Conservation (phyloP, 1,284 basidiomycete species). For the Ustilago trichophora region DNA sequence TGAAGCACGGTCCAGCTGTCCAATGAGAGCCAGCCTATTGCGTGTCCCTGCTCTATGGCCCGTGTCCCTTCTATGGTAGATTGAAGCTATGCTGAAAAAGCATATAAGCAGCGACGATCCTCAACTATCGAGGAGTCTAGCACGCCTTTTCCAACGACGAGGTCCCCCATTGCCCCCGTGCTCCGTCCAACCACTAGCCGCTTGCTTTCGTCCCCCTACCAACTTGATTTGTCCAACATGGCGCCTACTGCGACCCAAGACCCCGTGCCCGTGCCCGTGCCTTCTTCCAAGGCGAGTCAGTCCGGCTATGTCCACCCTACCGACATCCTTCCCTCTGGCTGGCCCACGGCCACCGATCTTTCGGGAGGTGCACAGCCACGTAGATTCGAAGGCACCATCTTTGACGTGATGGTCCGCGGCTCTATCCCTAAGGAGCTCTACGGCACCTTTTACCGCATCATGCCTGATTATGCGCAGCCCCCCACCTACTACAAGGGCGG, state of each 20-base stretch:
- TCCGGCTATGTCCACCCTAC: constrained; percentile 26
- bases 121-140: no score
- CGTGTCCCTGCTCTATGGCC: no score
- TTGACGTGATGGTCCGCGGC: constrained; percentile 23
- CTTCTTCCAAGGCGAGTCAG: constrained; percentile 16
- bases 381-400: constrained; percentile 36
- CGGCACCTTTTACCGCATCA: constrained; percentile 43
- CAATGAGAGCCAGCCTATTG: no score
- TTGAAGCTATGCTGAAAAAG: no score
- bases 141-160: no score
- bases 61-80: no score
- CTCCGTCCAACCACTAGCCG: no score
- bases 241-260: constrained; percentile 26
- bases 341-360: constrained; percentile 32
- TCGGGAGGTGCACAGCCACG: constrained; percentile 28
- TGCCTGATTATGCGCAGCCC: constrained; percentile 33
- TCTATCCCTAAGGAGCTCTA: constrained; percentile 26
- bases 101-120: no score
- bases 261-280: constrained; percentile 13
- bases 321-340: constrained; percentile 25
- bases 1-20: no score
- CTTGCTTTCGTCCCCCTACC: no score
- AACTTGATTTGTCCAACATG: no score
- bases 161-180: no score
- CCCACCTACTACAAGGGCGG: constrained; percentile 26